Evolutionary conservation across 208 protist species (phyloP), one percentile per base, ranked within the genome.

Genomic region (Crithidia fasciculata): DNA sequence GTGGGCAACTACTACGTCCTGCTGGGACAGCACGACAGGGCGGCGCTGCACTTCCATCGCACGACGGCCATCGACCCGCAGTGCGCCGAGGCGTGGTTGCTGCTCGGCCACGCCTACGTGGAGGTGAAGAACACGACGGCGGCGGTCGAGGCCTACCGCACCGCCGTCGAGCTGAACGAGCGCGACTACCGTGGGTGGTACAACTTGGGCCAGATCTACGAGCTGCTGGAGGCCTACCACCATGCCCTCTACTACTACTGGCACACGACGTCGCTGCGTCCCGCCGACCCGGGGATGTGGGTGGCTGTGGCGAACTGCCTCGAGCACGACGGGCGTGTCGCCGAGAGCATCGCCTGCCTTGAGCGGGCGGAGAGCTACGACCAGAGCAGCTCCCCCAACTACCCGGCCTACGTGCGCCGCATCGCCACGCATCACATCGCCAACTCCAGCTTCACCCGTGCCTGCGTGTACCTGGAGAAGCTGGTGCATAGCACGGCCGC

Each of bases 1-100:
- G 90, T 99, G 64, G 98, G 98, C 28, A 99, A 99, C 87, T 99
- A 98, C 80, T 99, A 99, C 82, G 92, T 91, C 43, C 75, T 98
- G n/a, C 85, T 96, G 67, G 71, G 85, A 7, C 90, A 99, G 54
- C 98, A 99, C 78, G 91, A 98, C 40, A 97, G 98, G 41, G 97
- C 97, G 0, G 92, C 99, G 2, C 9, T 96, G 15, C 98, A 99
- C 81, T 99, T 99, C 72, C 79, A 96, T 65, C 85, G 97, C 43
- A 91, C 95, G 7, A 83, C 97, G 15, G 87, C 86, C 59, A 87
- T 99, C 8, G 87, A 98, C 59, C 86, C 90, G 5, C 82, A 77
- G 45, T 99, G 96, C 72, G 79, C 97, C 9, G 87, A 86, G 41
- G 98, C 98, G 49, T 99, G 98, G 97, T 98, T 96, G 53, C 83